A percentile compares a stretch with the other conserved stretches of the same genome.
Evolutionary conservation across 805 yeast genomes (phyloP).

Genomic region (Allodekkera sacchari): DNA sequence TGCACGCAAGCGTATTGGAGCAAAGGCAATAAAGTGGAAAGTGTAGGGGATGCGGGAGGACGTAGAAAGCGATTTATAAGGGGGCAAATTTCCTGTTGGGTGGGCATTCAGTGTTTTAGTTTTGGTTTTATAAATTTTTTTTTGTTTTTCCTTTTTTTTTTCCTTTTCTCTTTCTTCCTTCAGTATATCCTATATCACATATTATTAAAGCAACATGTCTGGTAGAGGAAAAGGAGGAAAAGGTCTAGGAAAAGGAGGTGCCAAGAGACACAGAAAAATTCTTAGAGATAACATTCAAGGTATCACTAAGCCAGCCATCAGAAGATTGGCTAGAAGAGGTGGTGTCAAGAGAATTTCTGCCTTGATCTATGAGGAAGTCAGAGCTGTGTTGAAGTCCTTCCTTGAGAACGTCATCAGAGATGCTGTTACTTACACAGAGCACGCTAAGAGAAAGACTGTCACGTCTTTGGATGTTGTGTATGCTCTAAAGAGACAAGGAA

Average conservation of each 20-base stretch:
- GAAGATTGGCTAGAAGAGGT: slow-evolving; percentile 99
- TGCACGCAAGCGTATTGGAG: too few species aligned
- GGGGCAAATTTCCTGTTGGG: too few species aligned
- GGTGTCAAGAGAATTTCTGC: slow-evolving; percentile 99
- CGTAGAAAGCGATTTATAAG: too few species aligned
- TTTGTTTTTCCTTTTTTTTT: too few species aligned
- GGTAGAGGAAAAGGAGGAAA: slow-evolving; percentile 99
- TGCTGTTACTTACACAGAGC: slow-evolving; percentile 99
- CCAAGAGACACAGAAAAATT: slow-evolving; percentile 99
- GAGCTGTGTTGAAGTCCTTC: slow-evolving; percentile 93
- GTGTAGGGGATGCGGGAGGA: too few species aligned
- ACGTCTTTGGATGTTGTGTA: slow-evolving; percentile 97
- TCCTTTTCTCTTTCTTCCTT: too few species aligned
- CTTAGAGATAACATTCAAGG: slow-evolving; percentile 99
- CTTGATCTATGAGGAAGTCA: slow-evolving; percentile 96
- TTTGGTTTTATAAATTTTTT: too few species aligned
- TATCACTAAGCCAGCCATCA: slow-evolving; percentile 98
- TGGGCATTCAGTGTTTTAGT: too few species aligned
- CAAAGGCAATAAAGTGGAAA: too few species aligned
- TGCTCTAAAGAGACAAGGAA: slow-evolving; percentile 99
- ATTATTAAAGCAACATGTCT: slow-evolving; percentile 58
- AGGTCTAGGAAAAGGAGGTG: slow-evolving; percentile 99
- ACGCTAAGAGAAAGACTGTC: slow-evolving; percentile 99
- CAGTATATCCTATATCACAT: too few species aligned
- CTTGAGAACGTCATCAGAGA: slow-evolving; percentile 97